A percentile compares a stretch with the other conserved stretches of the same genome.
Conservation (phyloP, 129 eudicot species). For the Saussurea involucrata region DNA sequence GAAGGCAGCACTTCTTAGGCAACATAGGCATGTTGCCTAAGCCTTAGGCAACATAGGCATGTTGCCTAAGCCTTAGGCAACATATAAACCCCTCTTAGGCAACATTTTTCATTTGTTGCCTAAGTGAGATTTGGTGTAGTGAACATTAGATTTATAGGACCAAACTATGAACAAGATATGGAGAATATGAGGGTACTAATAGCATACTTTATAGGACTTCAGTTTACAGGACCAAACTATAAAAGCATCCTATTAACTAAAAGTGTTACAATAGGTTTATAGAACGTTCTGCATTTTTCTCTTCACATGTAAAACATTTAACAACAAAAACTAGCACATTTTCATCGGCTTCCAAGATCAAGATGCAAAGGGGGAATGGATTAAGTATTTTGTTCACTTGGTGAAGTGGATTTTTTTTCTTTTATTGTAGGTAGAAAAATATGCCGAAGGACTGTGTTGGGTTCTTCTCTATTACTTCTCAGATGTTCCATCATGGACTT, state of each 20-base stretch:
- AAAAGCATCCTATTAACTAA: not conserved
- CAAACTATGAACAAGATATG: too few species aligned
- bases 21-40: too few species aligned
- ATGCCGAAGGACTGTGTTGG: constrained; percentile 69
- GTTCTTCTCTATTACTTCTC: constrained; percentile 55
- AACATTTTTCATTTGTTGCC: too few species aligned
- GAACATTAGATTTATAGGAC: not conserved
- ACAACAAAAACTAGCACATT: not conserved
- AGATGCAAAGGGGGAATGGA: too few species aligned
- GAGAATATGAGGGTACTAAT: too few species aligned
- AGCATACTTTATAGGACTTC: not conserved
- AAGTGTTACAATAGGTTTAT: not conserved
- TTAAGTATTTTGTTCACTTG: not conserved
- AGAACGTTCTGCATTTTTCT: not conserved
- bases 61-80: too few species aligned
- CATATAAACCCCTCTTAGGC: too few species aligned
- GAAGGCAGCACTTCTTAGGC: too few species aligned
- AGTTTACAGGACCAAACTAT: not conserved
- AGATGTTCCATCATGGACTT: constrained; percentile 65
- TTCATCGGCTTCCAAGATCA: not conserved
- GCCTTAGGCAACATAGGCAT: too few species aligned
- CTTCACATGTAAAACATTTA: not conserved
- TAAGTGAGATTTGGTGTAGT: too few species aligned
- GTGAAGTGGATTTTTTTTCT: not conserved
- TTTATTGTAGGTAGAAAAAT: constrained; percentile 44